These are phyloP conservation scores for Lojkania enalia DNA, from an alignment of 2,329 filamentous ascomycete genomes.

Conservation along the genomic window DNA sequence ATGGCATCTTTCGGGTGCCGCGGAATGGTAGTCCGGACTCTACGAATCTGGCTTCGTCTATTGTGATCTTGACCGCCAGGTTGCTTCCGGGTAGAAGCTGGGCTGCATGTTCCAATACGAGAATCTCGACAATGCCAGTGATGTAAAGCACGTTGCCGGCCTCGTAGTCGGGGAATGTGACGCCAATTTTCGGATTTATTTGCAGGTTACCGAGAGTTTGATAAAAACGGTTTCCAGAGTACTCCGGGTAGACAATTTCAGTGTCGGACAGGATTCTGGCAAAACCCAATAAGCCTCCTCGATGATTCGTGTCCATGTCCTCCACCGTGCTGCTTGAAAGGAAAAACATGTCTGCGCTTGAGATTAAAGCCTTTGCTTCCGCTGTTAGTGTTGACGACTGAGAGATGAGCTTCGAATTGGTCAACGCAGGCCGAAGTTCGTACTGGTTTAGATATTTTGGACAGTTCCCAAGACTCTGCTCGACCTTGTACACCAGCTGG, in stretches of 20 bases:
- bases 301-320: conserved; percentile 83
- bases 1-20: conserved; percentile 61
- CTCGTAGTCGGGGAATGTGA: conserved; percentile 74
- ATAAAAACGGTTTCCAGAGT: conserved; percentile 81
- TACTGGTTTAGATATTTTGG: conserved; percentile 86
- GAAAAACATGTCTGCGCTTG: conserved; percentile 75
- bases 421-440: conserved; percentile 58
- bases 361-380: conserved; percentile 63
- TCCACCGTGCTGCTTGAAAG: conserved; percentile 65
- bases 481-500: conserved; percentile 68
- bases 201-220: conserved; percentile 80
- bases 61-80: conserved; percentile 69
- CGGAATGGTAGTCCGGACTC: conserved; percentile 68
- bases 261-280: conserved; percentile 67
- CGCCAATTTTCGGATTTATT: conserved; percentile 66
- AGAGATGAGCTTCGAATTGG: conserved; percentile 58
- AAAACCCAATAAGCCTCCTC: conserved; percentile 76
- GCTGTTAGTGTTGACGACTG: conserved; percentile 53
- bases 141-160: conserved; percentile 74
- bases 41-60: conserved; percentile 66
- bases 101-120: conserved; percentile 66
- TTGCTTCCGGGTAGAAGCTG: conserved; percentile 69
- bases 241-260: conserved; percentile 76
- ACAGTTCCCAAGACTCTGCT: conserved; percentile 77
- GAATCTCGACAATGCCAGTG: conserved; percentile 69